A percentile compares a stretch with the other conserved stretches of the same genome.
Conservation (phyloP, 2,329 filamentous ascomycete species). For the Apiospora rasikravindrae region DNA sequence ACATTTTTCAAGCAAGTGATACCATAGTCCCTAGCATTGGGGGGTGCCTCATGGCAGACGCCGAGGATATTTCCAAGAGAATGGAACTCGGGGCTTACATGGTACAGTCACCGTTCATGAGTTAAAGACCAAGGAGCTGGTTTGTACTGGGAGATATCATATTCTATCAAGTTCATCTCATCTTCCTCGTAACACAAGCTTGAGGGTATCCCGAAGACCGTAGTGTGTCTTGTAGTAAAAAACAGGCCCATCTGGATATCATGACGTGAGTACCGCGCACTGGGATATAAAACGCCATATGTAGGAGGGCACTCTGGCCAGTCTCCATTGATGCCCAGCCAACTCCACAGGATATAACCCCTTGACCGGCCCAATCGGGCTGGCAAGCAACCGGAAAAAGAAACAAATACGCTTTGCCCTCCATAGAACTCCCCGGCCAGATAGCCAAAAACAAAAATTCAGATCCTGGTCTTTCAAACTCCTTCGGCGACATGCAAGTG, state of each 20-base stretch:
- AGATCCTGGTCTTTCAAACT: background rate
- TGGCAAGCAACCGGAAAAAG: background rate
- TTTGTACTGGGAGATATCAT: background rate
- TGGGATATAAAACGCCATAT: background rate
- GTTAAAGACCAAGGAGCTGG: background rate
- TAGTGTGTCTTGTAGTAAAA: background rate
- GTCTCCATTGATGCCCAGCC: background rate
- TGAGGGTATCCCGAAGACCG: background rate
- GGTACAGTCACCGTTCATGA: background rate
- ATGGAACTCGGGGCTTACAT: background rate
- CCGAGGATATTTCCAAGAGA: background rate
- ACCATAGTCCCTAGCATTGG: background rate
- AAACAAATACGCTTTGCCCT: background rate
- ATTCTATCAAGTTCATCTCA: slow-evolving; percentile 4
- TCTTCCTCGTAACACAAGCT: background rate
- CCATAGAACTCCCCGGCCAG: background rate
- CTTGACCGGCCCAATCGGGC: background rate
- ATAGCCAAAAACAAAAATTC: background rate
- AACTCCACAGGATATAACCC: background rate
- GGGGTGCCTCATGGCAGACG: background rate
- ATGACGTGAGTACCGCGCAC: background rate
- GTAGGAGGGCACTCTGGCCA: background rate
- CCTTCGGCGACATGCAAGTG: background rate
- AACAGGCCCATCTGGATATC: background rate
- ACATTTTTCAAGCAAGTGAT: background rate